Evolutionary conservation across 495 filamentous ascomycete genomes (phyloP), one percentile per base, ranked within the genome.

Genomic region (Neurospora sp.): DNA sequence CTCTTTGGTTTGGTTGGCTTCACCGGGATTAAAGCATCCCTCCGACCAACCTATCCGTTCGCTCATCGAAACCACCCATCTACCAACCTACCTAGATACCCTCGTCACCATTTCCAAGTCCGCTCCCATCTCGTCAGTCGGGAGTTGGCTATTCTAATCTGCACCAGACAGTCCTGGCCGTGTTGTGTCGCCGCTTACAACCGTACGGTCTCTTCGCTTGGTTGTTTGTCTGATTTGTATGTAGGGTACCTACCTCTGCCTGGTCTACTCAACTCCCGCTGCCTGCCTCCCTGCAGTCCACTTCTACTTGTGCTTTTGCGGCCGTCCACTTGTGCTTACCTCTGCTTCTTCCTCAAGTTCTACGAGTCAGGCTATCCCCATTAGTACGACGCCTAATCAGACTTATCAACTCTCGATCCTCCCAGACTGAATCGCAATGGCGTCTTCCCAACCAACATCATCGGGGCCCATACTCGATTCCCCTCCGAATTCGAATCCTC

Each of bases 401-500:
- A 28, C 54, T 4, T 19, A 34, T 66, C 54, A 34, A 34, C 54
- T 5, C 54, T 66, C 28, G 54, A 66, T 34, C 28, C 15, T 34
- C 54, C 15, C 1, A 15, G 28, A 19, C 45, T 28, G n/a, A 54
- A 28, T 21, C 45, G 45, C 34, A 13, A 75, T 75, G 73, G 71
- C 71, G 36, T 74, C 75, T 69, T 71, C 48, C n/a, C 66, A 70
- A 39, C 71, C 75, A 69, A 24, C 74, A 39, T 75, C 75, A 75
- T 59, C 73, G 70, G 75, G 73, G 37, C 36, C 75, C 15, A 66
- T 66, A 34, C 54, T 66, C 54, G 28, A 66, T 17, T 36, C 54
- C 28, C 31, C 28, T 66, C 15, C 54, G 54, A 66, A 3, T 66
- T 34, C 54, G 28, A 66, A 66, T 19, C 15, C 54, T 9, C 28